Evolutionary conservation across 208 protist genomes (phyloP).

Genomic region (Leishmania braziliensis): DNA sequence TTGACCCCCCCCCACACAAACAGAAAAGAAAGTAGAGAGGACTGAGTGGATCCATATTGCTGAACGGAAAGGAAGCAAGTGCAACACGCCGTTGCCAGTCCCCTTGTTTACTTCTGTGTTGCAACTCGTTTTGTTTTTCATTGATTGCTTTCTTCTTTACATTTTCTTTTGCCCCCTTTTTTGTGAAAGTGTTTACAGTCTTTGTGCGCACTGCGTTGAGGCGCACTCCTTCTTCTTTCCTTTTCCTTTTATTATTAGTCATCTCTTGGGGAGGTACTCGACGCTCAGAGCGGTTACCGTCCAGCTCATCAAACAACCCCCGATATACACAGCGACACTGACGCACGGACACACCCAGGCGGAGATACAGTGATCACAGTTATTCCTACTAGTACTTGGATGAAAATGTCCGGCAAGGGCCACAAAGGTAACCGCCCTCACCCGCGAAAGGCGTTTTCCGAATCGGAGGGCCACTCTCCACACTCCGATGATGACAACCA

Average conservation of each 20-base stretch:
- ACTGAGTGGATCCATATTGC: neutral
- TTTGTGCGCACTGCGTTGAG: neutral
- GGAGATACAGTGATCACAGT: neutral
- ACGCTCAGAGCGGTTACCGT: neutral
- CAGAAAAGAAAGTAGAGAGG: neutral
- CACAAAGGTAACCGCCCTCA: slow-evolving; percentile 4
- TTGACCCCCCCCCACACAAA: neutral
- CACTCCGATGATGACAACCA: slow-evolving; percentile 1
- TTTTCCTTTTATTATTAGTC: slow-evolving; percentile 2
- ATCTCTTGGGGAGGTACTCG: neutral
- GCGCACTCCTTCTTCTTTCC: neutral
- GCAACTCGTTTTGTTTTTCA: neutral
- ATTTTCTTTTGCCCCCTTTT: neutral
- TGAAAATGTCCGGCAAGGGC: slow-evolving; percentile 7
- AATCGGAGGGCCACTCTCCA: neutral
- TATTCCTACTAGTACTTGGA: neutral
- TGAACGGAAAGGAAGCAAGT: neutral
- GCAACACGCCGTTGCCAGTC: neutral
- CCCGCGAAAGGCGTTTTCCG: slow-evolving; percentile 1
- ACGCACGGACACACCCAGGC: neutral
- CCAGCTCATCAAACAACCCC: neutral
- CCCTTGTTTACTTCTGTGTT: neutral
- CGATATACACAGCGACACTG: neutral
- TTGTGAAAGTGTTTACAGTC: neutral
- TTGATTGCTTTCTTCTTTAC: neutral